Evolutionary conservation across 2,329 filamentous ascomycete genomes (phyloP).

Genomic region (Hypoxylon sp.): DNA sequence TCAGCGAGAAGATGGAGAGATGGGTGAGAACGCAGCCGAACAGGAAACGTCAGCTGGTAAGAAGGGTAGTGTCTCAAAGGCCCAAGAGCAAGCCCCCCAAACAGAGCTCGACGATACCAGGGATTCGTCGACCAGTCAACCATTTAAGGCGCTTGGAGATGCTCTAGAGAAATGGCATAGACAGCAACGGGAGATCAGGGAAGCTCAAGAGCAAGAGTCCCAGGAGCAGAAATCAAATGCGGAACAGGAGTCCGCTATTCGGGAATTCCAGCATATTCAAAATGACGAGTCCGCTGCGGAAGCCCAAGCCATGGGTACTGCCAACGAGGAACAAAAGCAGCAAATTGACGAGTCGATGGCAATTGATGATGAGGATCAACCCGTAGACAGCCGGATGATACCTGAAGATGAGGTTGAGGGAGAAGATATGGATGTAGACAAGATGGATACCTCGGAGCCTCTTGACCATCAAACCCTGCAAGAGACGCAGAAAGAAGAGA

Average conservation of each 20-base stretch:
- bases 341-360: conserved; percentile 91
- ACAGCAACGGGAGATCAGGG: conserved; percentile 85
- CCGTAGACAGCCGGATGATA: conserved; percentile 63
- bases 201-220: conserved; percentile 69
- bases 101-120: conserved; percentile 60
- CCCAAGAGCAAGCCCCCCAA: conserved; percentile 61
- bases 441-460: conserved; percentile 61
- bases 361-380: conserved; percentile 78
- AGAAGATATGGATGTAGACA: conserved; percentile 65
- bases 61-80: conserved; percentile 69
- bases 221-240: conserved; percentile 67
- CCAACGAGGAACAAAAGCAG: conserved; percentile 87
- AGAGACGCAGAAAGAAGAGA: conserved; percentile 67
- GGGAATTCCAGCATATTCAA: conserved; percentile 94
- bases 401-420: conserved; percentile 65
- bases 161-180: conserved; percentile 93
- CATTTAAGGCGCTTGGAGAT: conserved; percentile 95
- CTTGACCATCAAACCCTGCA: conserved; percentile 59
- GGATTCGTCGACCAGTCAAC: conserved; percentile 69
- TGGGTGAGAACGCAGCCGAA: conserved; percentile 75
- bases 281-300: conserved; percentile 87
- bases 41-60: conserved; percentile 75
- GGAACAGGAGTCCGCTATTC: conserved; percentile 69
- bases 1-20: conserved; percentile 76
- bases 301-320: conserved; percentile 90